Evolutionary conservation across 2,329 filamentous ascomycete genomes (phyloP).

Genomic region (Calycina herbarum): DNA sequence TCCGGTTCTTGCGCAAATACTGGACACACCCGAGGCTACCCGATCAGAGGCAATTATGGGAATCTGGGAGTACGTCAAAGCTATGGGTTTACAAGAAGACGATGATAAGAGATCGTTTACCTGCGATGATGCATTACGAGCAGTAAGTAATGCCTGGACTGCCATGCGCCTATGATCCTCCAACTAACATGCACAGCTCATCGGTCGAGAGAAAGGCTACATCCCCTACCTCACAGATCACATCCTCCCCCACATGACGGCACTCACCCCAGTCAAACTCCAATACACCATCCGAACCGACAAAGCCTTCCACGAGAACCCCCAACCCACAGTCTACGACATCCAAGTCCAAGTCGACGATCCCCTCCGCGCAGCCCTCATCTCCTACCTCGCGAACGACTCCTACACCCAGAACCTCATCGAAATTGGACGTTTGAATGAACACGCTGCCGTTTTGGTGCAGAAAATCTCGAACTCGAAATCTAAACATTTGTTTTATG

Average conservation of each 20-base stretch:
- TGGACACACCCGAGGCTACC: slow-evolving; percentile 85
- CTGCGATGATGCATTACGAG: slow-evolving; percentile 79
- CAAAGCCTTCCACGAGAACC: slow-evolving; percentile 72
- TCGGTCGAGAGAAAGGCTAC: slow-evolving; percentile 72
- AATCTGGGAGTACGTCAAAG: slow-evolving; percentile 91
- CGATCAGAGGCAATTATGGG: slow-evolving; percentile 86
- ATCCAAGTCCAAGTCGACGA: slow-evolving; percentile 83
- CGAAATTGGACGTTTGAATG: slow-evolving; percentile 75
- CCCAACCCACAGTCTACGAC: slow-evolving; percentile 84
- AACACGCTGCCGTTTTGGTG: slow-evolving; percentile 79
- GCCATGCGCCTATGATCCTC: background rate
- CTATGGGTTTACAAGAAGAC: slow-evolving; percentile 84
- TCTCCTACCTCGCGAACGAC: slow-evolving; percentile 66
- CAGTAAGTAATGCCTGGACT: slow-evolving; percentile 52
- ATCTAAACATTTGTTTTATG: slow-evolving; percentile 87
- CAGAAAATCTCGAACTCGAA: slow-evolving; percentile 83
- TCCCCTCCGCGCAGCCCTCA: slow-evolving; percentile 68
- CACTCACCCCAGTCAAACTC: slow-evolving; percentile 79
- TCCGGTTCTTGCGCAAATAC: slow-evolving; percentile 74
- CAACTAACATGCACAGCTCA: slow-evolving; percentile 53
- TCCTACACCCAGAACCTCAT: slow-evolving; percentile 71
- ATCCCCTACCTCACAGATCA: slow-evolving; percentile 85
- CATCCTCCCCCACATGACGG: slow-evolving; percentile 73
- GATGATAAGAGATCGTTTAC: slow-evolving; percentile 92
- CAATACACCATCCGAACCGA: slow-evolving; percentile 94